Conservation (phyloP, 306 rosid species). For the Echinosophora koreensis region DNA sequence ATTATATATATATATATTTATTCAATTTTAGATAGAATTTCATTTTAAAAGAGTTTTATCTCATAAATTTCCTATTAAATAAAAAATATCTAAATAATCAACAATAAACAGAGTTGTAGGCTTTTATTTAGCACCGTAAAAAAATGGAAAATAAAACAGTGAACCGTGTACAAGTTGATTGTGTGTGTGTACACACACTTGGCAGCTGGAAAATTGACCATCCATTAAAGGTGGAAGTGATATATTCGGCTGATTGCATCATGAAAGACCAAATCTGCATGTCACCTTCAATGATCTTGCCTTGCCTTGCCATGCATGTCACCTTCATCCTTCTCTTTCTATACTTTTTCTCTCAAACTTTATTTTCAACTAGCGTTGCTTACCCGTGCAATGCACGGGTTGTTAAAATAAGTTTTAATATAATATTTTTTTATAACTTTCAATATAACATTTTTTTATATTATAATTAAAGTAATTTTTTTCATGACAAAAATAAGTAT, state of each 20-base stretch:
- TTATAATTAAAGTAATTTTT: too few relatives aligned
- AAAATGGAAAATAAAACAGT: not conserved
- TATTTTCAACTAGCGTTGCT: too few relatives aligned
- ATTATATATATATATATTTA: too few relatives aligned
- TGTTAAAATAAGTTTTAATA: too few relatives aligned
- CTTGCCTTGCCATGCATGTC: not conserved
- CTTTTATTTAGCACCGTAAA: not conserved
- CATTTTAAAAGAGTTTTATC: too few relatives aligned
- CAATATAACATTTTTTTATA: too few relatives aligned
- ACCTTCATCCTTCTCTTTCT: not conserved
- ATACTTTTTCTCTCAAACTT: not conserved
- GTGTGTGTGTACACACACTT: too few relatives aligned
- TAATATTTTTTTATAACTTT: too few relatives aligned
- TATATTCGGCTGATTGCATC: conserved; percentile 10
- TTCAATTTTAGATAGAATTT: too few relatives aligned
- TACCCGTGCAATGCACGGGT: too few relatives aligned
- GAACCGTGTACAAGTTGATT: not conserved
- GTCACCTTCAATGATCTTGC: not conserved
- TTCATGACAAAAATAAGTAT: too few relatives aligned
- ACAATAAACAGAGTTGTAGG: not conserved
- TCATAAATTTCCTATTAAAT: not conserved
- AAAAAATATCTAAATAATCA: not conserved
- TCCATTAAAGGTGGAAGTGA: not conserved
- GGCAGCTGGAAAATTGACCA: not conserved
- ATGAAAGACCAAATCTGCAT: conserved; percentile 12